phyloP scores from a whole-genome alignment of 2,329 filamentous ascomycete species.

The Aspergillus fructus region DNA sequence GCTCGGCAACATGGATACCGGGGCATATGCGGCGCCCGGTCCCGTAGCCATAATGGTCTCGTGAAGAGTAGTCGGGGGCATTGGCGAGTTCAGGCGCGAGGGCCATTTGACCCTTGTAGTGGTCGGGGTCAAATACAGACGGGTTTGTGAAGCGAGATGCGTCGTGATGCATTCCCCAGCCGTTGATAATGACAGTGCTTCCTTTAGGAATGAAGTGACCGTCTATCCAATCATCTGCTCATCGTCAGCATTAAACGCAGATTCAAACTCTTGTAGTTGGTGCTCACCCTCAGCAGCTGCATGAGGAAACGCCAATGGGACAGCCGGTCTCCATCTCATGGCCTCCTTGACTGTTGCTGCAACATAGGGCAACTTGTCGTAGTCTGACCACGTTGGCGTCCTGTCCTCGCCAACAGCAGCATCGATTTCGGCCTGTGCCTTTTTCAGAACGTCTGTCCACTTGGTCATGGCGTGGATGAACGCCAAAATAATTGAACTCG shows the following conservation, averaged over 20 bases:
- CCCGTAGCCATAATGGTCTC: slow-evolving; percentile 38
- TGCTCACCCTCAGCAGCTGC: no score
- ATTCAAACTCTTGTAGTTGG: no score
- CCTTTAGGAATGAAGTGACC: slow-evolving; percentile 50
- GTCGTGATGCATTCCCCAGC: slow-evolving; percentile 51
- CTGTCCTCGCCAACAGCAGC: slow-evolving; percentile 47
- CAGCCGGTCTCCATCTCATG: no score
- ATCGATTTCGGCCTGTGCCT: slow-evolving; percentile 52
- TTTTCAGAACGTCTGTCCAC: slow-evolving; percentile 19
- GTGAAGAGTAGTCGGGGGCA: slow-evolving; percentile 22
- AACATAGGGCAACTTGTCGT: slow-evolving; percentile 37
- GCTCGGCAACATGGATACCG: slow-evolving; percentile 36
- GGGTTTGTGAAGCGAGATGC: slow-evolving; percentile 38
- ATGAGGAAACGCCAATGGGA: no score
- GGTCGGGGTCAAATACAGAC: slow-evolving; percentile 32
- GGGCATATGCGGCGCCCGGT: slow-evolving; percentile 33
- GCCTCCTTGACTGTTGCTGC: slow-evolving; percentile 17
- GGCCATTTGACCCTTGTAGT: slow-evolving; percentile 18
- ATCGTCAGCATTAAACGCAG: no score
- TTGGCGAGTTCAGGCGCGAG: slow-evolving; percentile 23
- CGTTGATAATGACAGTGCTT: slow-evolving; percentile 45
- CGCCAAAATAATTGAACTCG: slow-evolving; percentile 38
- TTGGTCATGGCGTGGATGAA: slow-evolving; percentile 17
- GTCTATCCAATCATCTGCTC: slow-evolving; percentile 41
- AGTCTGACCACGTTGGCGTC: slow-evolving; percentile 47